Conservation (phyloP, 2,329 filamentous ascomycete genomes). For the Penicillium sumatraense region DNA sequence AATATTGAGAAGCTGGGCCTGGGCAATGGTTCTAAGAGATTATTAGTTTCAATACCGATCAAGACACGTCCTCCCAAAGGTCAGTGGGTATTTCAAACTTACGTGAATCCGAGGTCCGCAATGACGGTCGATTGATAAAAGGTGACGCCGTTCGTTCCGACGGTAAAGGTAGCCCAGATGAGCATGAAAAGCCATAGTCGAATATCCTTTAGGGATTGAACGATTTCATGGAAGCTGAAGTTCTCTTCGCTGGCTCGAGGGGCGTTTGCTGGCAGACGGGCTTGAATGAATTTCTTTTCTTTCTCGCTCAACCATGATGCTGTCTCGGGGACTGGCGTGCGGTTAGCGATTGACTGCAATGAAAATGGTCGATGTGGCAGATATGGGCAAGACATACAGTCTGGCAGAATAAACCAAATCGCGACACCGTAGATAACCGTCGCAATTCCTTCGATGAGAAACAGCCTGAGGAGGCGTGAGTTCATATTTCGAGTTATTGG, state of each 20-base stretch:
- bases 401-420: constrained; percentile 49
- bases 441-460: constrained; percentile 27
- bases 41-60: not conserved
- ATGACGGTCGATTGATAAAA: constrained; percentile 52
- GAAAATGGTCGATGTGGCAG: too few relatives aligned
- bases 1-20: constrained; percentile 56
- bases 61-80: not conserved
- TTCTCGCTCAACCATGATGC: constrained; percentile 52
- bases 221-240: constrained; percentile 47
- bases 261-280: constrained; percentile 49
- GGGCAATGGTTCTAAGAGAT: constrained; percentile 46
- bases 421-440: constrained; percentile 25
- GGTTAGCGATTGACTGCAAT: constrained; percentile 6
- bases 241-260: constrained; percentile 47
- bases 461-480: constrained; percentile 25
- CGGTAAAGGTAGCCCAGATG: constrained; percentile 54
- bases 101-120: constrained; percentile 50
- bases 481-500: too few relatives aligned
- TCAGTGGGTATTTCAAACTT: too few relatives aligned
- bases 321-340: constrained; percentile 44
- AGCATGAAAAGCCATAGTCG: constrained; percentile 52
- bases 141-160: constrained; percentile 50
- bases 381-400: too few relatives aligned
- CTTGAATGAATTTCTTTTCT: constrained; percentile 56
- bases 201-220: constrained; percentile 44